A percentile compares a stretch with the other conserved stretches of the same genome.
These are phyloP conservation scores for Streptanthus diversifolius DNA, from an alignment of 345 rosid genomes.

Conservation along the genomic window DNA sequence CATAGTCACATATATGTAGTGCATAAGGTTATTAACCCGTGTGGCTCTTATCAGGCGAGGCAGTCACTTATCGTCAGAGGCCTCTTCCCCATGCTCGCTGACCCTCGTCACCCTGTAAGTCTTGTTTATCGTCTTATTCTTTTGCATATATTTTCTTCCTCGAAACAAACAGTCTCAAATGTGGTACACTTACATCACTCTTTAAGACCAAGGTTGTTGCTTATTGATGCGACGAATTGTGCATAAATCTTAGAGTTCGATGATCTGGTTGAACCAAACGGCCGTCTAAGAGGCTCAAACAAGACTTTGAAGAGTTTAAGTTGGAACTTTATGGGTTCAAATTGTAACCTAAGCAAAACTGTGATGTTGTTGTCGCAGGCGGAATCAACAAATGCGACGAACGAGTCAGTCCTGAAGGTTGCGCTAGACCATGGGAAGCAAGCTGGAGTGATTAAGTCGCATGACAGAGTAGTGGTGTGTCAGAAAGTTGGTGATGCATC, in stretches of 20 bases:
- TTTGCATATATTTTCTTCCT: not conserved
- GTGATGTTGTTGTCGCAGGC: constrained; percentile 44
- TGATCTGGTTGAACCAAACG: not conserved
- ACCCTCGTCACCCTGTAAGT: constrained; percentile 84
- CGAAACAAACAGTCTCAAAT: not conserved
- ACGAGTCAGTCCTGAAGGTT: constrained; percentile 81
- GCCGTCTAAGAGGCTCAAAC: not conserved
- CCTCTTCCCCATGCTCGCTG: constrained; percentile 93
- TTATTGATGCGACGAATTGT: not conserved
- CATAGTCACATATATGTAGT: not conserved
- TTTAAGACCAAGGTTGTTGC: not conserved
- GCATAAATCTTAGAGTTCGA: not conserved
- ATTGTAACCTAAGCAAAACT: not conserved
- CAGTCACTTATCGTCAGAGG: constrained; percentile 85
- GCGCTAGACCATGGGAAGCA: constrained; percentile 83
- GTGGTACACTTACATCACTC: not conserved
- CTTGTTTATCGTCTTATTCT: not conserved
- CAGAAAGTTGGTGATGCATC: constrained; percentile 95
- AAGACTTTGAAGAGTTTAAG: not conserved
- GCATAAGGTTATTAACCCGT: constrained; percentile 3
- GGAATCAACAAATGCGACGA: constrained; percentile 73
- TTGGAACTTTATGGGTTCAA: not conserved
- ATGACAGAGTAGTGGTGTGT: constrained; percentile 84
- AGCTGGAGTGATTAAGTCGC: constrained; percentile 71
- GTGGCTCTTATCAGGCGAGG: constrained; percentile 56